Evolutionary conservation across 768 basidiomycete genomes (phyloP).

Genomic region (Lentinula sp.): DNA sequence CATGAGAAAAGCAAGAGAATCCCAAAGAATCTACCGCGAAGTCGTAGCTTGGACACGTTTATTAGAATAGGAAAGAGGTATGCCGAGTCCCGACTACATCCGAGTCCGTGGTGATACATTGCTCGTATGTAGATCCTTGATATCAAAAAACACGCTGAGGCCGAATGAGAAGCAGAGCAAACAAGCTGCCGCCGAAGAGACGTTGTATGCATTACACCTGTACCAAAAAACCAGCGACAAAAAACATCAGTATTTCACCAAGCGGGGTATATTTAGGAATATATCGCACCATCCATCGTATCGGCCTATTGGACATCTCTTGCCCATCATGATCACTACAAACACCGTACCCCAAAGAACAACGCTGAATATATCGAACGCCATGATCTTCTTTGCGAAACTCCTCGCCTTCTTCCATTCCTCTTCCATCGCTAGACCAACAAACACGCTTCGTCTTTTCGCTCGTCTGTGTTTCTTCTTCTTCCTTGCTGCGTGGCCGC

Average conservation of each 20-base stretch:
- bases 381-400: conserved; percentile 45
- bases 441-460: conserved; percentile 45
- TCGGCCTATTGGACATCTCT: conserved; percentile 56
- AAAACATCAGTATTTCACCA: conserved; percentile 1
- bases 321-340: conserved; percentile 53
- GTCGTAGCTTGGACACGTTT: no score
- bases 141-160: conserved; percentile 54
- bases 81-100: conserved; percentile 17
- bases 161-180: conserved; percentile 50
- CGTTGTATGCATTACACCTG: conserved; percentile 72
- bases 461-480: conserved; percentile 26
- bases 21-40: background rate
- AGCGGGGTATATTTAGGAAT: background rate
- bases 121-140: conserved; percentile 59
- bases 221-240: background rate
- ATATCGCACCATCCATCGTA: conserved; percentile 57
- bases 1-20: background rate
- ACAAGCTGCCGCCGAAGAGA: conserved; percentile 58
- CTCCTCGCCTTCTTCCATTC: conserved; percentile 53
- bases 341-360: conserved; percentile 55
- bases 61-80: no score
- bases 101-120: conserved; percentile 59
- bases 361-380: conserved; percentile 41
- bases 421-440: conserved; percentile 57
- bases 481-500: conserved; percentile 14